Evolutionary conservation across 257 asterid species (phyloP), one percentile per base, ranked within the genome.

Genomic region (Penstemon newberryi): DNA sequence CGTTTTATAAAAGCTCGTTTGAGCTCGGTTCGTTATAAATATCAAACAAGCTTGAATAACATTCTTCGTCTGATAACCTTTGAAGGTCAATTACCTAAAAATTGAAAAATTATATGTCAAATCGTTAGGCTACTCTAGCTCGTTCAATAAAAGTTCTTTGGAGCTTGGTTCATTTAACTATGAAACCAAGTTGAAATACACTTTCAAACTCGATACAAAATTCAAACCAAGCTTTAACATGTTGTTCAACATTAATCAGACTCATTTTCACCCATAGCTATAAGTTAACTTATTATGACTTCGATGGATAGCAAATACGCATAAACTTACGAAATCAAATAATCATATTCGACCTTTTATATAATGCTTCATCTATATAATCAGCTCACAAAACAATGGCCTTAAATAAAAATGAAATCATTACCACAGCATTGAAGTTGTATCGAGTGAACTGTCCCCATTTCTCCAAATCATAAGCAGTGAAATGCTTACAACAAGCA

Each of bases 401-500:
- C 33, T 25, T 25, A 1, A 25, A 1, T 12, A 11, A 56, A 71
- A 25, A 3, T 8, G 42, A n/a, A 68, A 36, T 15, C 1, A 59
- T 79, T 75, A 88, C 99, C 81, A 88, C 83, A 44, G 99, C 95
- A 75, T 84, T 88, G 89, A 93, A 93, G 65, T 83, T 82, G 42
- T 86, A 85, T 77, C 99, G 71, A 36, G 83, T 73, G 74, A 78
- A 80, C 12, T 86, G 63, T 61, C 88, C 81, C 97, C 99, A 93
- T 70, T 84, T 88, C 75, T 93, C 99, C 91, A 93, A 70, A 78
- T 87, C 97, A 82, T 93, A 93, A 76, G 92, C 99, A 41, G 88
- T 77, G 54, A 81, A 88, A 88, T 93, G 99, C 86, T 93, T 93
- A 79, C 99, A 93, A 56, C 99, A 93, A 72, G 96, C 97, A 41